Conservation (phyloP, 345 rosid genomes). For the Pistacia vera region DNA sequence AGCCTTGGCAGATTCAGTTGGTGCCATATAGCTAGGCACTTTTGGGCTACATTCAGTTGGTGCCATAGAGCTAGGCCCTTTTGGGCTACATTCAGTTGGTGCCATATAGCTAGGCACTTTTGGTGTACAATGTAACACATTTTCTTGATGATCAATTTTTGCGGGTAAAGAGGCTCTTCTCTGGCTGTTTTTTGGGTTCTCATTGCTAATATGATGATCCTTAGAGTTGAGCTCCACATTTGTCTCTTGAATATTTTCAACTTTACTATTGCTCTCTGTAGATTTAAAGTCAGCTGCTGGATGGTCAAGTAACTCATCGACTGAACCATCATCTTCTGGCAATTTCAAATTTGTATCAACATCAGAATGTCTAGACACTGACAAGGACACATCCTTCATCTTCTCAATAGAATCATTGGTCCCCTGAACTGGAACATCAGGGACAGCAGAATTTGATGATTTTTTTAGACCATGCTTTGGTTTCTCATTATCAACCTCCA, state of each 20-base stretch:
- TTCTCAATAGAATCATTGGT: slow-evolving; percentile 40
- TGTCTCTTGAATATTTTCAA: slow-evolving; percentile 38
- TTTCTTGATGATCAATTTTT: slow-evolving; percentile 55
- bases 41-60: slow-evolving; percentile 67
- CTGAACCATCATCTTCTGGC: slow-evolving; percentile 25
- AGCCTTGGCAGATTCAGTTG: slow-evolving; percentile 87
- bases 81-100: slow-evolving; percentile 67
- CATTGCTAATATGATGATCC: slow-evolving; percentile 35
- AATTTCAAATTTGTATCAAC: slow-evolving; percentile 26
- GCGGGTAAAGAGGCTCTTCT: slow-evolving; percentile 75
- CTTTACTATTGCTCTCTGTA: slow-evolving; percentile 34
- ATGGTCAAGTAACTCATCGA: slow-evolving; percentile 30
- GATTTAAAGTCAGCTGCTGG: slow-evolving; percentile 21
- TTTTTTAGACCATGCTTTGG: slow-evolving; percentile 42
- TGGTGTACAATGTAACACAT: slow-evolving; percentile 46
- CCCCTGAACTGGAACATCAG: slow-evolving; percentile 38
- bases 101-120: slow-evolving; percentile 87
- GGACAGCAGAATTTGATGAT: slow-evolving; percentile 31
- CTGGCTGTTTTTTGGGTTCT: slow-evolving; percentile 46
- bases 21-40: slow-evolving; percentile 81
- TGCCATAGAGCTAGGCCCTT: slow-evolving; percentile 76
- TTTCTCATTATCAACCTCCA: slow-evolving; percentile 48
- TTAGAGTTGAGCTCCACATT: slow-evolving; percentile 35
- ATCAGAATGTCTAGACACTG: slow-evolving; percentile 32
- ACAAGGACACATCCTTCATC: slow-evolving; percentile 28